A percentile compares a stretch with the other conserved stretches of the same genome.
These are phyloP conservation scores for Kluyveromyces marxianus DNA, from an alignment of 1,139 yeast genomes.

Conservation along the genomic window DNA sequence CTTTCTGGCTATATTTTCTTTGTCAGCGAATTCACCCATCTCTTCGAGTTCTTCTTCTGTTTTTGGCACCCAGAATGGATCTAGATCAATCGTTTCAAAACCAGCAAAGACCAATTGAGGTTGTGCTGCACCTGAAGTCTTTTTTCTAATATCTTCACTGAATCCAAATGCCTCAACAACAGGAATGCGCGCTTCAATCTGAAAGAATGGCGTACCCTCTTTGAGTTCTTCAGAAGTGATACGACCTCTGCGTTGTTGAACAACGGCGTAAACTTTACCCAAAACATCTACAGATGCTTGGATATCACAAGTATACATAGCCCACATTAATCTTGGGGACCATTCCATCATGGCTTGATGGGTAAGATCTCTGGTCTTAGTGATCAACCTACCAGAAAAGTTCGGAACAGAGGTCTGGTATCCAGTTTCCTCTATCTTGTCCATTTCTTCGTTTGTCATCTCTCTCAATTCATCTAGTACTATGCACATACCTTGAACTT, in stretches of 20 bases:
- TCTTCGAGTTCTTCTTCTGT: constrained; percentile 95
- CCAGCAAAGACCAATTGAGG: constrained; percentile 93
- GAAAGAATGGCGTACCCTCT: constrained; percentile 96
- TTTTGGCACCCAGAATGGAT: constrained; percentile 99
- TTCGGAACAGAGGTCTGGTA: constrained; percentile 30
- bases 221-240: constrained; percentile 90
- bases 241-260: constrained; percentile 79
- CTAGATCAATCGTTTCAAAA: constrained; percentile 75
- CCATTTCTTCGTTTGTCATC: constrained; percentile 33
- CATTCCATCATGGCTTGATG: constrained; percentile 63
- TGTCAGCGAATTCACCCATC: constrained; percentile 85
- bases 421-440: constrained; percentile 25
- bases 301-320: constrained; percentile 89
- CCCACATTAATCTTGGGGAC: constrained; percentile 85
- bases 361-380: constrained; percentile 66
- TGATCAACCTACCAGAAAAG: constrained; percentile 62
- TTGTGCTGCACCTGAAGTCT: constrained; percentile 94
- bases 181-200: constrained; percentile 77
- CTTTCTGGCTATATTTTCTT: constrained; percentile 80
- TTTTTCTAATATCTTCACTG: constrained; percentile 87
- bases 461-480: constrained; percentile 36
- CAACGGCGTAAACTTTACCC: constrained; percentile 93
- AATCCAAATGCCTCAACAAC: constrained; percentile 97
- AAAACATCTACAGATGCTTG: constrained; percentile 92
- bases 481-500: constrained; percentile 72